Evolutionary conservation across 2,329 filamentous ascomycete genomes (phyloP), one percentile per base, ranked within the genome.

Genomic region (Aspergillus neoniger): DNA sequence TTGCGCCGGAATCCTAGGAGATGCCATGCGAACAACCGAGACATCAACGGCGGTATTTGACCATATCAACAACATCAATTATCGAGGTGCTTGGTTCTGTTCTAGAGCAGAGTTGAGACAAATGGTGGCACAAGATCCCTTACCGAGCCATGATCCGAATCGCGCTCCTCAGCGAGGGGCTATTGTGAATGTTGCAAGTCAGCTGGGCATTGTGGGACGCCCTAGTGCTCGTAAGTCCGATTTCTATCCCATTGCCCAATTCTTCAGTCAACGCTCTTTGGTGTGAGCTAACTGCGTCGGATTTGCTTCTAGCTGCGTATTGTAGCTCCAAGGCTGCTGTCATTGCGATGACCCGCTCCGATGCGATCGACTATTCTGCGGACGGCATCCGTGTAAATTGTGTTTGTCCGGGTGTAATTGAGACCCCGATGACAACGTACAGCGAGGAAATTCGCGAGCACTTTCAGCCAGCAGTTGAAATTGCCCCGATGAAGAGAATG

Each of bases 241-340:
- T 2, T 15, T 44, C 6, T 48, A 23, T 23, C n/a, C 38, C 1
- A 12, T 25, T 3, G 55, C 17, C 14, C 4, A 19, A 12, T 9
- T 19, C 6, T 44, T 48, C 8, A n/a, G 5, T n/a, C 41, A 21
- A 30, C 19, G 38, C 7, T 15, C 10, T 44, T 10, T 7, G 15
- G 10, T 21, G 50, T 15, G 15, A 17, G 17, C 17, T 53, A 28
- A 44, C 25, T 51, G 15, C 32, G 32, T 5, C 32, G 41, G 4
- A 15, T 14, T 19, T 28, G 12, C 36, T 51, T 28, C 17, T 17
- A 83, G 83, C 83, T 9, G 78, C 83, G 1, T 87, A 86, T 62
- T 86, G 82, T 57, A 82, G 81, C 0, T 85, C 83, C 4, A 88
- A 87, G 63, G 80, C 84, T 14, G 85, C 84, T 0, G 79, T 87